Evolutionary conservation across 495 filamentous ascomycete species (phyloP), one percentile per base, ranked within the genome.

Genomic region (Coniosporium apollinis): DNA sequence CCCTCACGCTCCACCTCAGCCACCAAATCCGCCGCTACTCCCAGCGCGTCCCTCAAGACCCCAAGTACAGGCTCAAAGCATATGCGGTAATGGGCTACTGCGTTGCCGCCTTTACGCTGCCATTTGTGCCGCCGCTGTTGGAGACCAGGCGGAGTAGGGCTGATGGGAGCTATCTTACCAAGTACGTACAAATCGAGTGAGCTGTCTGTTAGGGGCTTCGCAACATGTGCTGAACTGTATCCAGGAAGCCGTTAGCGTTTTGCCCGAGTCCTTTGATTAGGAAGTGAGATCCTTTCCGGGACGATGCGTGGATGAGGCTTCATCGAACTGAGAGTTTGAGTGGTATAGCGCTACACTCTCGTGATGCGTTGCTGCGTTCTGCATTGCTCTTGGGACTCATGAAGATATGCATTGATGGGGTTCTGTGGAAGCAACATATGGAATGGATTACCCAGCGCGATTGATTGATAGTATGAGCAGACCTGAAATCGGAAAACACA

Each of bases 61-160:
- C 15, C 4, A 10, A 39, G 36, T 30, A 28, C 9, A 22, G 33
- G 22, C 14, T 44, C 29, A 19, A 39, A 28, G 37, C 26, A 6
- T 34, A 22, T 8, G 16, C 25, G 3, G 26, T 38, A 3, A 46
- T 46, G 43, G 43, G 39, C 4, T 46, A 46, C 35, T 46, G 43
- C 39, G 41, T 38, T 22, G n/a, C 42, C 3, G 43, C 43, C 5
- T 34, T 34, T 22, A 22, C 25, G 17, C 19, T 34, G 17, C 32
- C 32, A 4, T 34, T 34, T n/a, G 32, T 34, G 10, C 19, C 15
- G 6, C 32, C 32, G 4, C 25, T 19, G 32, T 22, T 19, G 15
- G 32, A 34, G 25, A 34, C 32, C 3, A 19, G 25, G n/a, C 16
- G 32, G 25, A 22, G 19, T 3, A 34, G 25, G 32, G 25, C 13